phyloP scores from a whole-genome alignment of 2,329 filamentous ascomycete genomes.

The Periconia sp. region DNA sequence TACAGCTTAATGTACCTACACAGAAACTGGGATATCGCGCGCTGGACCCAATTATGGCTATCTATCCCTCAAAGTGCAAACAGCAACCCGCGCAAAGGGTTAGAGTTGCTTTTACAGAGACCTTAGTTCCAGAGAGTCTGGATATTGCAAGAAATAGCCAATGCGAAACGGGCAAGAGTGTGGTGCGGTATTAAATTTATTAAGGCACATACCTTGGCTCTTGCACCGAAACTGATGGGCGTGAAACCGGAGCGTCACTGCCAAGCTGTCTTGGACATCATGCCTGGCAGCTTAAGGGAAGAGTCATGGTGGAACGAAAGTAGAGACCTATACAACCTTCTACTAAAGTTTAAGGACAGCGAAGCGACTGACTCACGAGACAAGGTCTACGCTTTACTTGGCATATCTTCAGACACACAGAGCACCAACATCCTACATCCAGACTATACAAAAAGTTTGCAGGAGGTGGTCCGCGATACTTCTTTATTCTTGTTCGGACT shows the following conservation, averaged over 20 bases:
- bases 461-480: constrained; percentile 8
- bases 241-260: constrained; percentile 9
- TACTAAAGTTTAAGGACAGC: constrained; percentile 13
- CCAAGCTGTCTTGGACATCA: constrained; percentile 19
- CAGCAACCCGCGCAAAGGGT: too few relatives aligned
- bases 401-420: constrained; percentile 12
- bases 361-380: constrained; percentile 17
- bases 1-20: constrained; percentile 2
- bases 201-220: constrained; percentile 10
- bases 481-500: constrained; percentile 3
- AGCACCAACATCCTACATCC: constrained; percentile 2
- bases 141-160: constrained; percentile 19
- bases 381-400: constrained; percentile 19
- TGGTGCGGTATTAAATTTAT: constrained; percentile 11
- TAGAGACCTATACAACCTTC: constrained; percentile 10
- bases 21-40: constrained; percentile 6
- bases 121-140: constrained; percentile 16
- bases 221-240: constrained; percentile 8
- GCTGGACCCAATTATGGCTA: background rate
- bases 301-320: constrained; percentile 19
- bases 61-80: too few relatives aligned
- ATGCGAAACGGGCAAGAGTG: constrained; percentile 9
- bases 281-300: constrained; percentile 13
- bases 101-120: constrained; percentile 1
- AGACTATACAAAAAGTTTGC: constrained; percentile 8